Base-by-base conservation (phyloP, 1,139 yeast genomes). In the Entelexis sorbosivorans region DNA sequence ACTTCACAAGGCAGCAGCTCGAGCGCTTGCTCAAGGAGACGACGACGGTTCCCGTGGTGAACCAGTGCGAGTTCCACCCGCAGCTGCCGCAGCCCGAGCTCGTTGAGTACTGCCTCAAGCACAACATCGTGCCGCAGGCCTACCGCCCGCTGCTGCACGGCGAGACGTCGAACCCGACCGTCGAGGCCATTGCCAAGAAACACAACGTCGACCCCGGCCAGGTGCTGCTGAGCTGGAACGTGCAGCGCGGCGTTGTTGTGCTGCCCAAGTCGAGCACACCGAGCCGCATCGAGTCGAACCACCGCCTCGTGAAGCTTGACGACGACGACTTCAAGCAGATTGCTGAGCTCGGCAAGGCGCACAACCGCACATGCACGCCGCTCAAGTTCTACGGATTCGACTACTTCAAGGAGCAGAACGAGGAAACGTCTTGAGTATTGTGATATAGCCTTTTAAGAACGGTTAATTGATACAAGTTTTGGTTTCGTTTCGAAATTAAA, bases 1-100 rank as follows among this genome's bases (percentile, higher is more conserved):
- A 86, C 71, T 81, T 78, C 67, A 77, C 86, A 17, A 66, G 74
- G 38, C 69, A 70, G 39, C 72, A 76, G 58, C 65, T 85, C 53
- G 69, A 77, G 59, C 72, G 68, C 36, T 70, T 85, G 52, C 69
- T 82, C 56, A 68, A 69, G 33, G 76, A 69, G 50, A 66, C 95
- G 28, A 76, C 66, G 35, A 65, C 79, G 38, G 73, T 72, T n/a
- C 95, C 95, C 24, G 88, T 78, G 32, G 80, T 72, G 48, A 79
- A 82, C 68, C 95, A 86, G 69, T 74, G 82, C 54, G 95, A 86
- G 69, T 66, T 79, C 52, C 95, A 85, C 65, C 95, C 95, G 52
- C 73, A 73, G 60, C 72, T 84, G 53, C 88, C 89, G 43, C 91
- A 84, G 66, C 71, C 66, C 35, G 82, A 83, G 58, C 71, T 85